These are phyloP conservation scores for Eremomyces bilateralis DNA, from an alignment of 495 filamentous ascomycete species.

Conservation along the genomic window DNA sequence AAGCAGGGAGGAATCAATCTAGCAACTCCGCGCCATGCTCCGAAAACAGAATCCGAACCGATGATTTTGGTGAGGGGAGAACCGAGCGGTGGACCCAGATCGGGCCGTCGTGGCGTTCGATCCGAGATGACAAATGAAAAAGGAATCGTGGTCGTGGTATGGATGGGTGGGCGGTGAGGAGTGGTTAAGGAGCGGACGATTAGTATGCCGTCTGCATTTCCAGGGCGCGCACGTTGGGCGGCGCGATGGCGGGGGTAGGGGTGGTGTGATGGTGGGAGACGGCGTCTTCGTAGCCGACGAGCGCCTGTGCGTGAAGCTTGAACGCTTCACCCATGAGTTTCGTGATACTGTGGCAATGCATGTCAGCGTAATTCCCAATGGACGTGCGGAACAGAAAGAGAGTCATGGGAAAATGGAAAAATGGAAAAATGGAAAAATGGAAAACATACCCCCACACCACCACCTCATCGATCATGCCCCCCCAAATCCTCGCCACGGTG, in stretches of 20 bases:
- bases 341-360: slow-evolving; percentile 47
- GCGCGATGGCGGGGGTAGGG: slow-evolving; percentile 15
- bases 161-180: neutral
- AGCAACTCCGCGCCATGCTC: slow-evolving; percentile 1
- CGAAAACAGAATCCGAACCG: too few species aligned
- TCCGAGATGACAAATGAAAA: neutral
- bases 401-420: slow-evolving; percentile 2
- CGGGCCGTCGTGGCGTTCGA: neutral
- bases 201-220: slow-evolving; percentile 20
- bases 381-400: neutral
- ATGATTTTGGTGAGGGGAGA: neutral
- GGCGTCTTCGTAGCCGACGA: slow-evolving; percentile 80
- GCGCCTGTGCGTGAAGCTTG: slow-evolving; percentile 85
- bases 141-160: neutral
- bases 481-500: slow-evolving; percentile 86
- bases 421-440: too few species aligned
- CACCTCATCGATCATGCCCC: slow-evolving; percentile 94
- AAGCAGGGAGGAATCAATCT: too few species aligned
- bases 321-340: slow-evolving; percentile 97
- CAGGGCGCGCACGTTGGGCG: slow-evolving; percentile 13
- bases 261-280: slow-evolving; percentile 17
- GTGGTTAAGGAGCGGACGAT: too few species aligned
- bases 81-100: neutral
- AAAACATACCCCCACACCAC: slow-evolving; percentile 84
- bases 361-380: slow-evolving; percentile 14